phyloP scores from a whole-genome alignment of 2,329 filamentous ascomycete species.

The Neocucurbitaria cava region DNA sequence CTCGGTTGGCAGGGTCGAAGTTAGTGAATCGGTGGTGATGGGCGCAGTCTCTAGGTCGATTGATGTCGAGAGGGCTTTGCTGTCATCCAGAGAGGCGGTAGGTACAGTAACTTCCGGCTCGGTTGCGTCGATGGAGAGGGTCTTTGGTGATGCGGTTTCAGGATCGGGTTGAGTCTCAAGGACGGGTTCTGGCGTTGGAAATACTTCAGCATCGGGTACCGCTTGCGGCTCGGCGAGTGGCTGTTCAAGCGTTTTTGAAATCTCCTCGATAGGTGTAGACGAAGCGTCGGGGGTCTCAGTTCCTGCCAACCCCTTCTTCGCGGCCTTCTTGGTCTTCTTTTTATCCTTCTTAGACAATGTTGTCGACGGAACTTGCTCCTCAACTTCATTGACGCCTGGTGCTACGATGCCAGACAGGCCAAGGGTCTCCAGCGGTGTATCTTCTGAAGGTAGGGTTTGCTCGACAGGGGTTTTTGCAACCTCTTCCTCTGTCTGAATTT shows the following conservation, averaged over 20 bases:
- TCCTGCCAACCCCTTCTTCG: conserved; percentile 19
- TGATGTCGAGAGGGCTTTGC: not conserved
- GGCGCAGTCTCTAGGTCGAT: not conserved
- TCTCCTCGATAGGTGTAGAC: conserved; percentile 10
- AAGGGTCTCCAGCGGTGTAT: not conserved
- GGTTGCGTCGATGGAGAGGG: conserved; percentile 2
- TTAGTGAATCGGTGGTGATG: not conserved
- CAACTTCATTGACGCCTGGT: not conserved
- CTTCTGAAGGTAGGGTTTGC: not conserved
- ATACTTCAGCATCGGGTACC: not conserved
- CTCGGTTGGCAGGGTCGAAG: not conserved
- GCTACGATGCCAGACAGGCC: not conserved
- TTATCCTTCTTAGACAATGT: conserved; percentile 32
- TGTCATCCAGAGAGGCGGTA: not conserved
- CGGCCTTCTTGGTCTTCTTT: conserved; percentile 31
- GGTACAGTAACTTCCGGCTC: conserved; percentile 1
- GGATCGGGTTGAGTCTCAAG: not conserved
- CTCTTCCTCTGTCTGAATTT: not conserved
- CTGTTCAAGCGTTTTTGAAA: not conserved
- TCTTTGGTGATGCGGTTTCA: conserved; percentile 1
- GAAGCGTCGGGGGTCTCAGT: conserved; percentile 6
- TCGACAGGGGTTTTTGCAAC: not conserved
- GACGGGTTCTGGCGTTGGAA: conserved; percentile 1
- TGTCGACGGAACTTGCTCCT: not conserved
- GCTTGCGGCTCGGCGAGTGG: not conserved